Evolutionary conservation across 164 flowering plant species (phyloP).

Genomic region (Pachysandra terminalis): DNA sequence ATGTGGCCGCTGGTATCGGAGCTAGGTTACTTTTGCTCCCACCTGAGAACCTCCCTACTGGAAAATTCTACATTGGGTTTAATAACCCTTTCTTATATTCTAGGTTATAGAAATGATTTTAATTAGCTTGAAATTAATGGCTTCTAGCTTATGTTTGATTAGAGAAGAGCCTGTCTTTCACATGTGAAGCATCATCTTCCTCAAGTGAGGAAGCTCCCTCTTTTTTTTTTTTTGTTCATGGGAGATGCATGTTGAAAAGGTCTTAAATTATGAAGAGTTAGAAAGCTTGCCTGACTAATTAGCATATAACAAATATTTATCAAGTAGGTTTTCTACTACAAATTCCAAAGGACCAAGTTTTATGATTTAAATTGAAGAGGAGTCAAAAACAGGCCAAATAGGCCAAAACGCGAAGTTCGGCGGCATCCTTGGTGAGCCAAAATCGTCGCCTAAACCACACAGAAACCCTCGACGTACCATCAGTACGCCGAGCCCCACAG

Average conservation of each 20-base stretch:
- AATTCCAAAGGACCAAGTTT: too few relatives aligned
- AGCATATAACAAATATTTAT: too few relatives aligned
- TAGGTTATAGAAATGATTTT: slow-evolving; percentile 23
- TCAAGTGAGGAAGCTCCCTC: not conserved
- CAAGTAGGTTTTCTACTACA: too few relatives aligned
- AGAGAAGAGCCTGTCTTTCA: not conserved
- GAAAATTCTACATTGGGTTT: slow-evolving; percentile 43
- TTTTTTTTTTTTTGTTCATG: not conserved
- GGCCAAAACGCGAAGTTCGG: too few relatives aligned
- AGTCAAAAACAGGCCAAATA: too few relatives aligned
- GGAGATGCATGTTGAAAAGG: not conserved
- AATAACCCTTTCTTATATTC: slow-evolving; percentile 24
- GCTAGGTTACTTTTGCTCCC: slow-evolving; percentile 48
- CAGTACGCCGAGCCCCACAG: too few relatives aligned
- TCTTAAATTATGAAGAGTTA: too few relatives aligned
- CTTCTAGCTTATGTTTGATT: not conserved
- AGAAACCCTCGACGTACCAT: too few relatives aligned
- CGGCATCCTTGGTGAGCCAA: too few relatives aligned
- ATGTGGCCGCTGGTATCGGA: slow-evolving; percentile 47
- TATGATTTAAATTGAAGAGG: too few relatives aligned
- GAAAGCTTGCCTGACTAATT: too few relatives aligned
- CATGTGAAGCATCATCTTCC: not conserved
- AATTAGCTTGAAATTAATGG: not conserved
- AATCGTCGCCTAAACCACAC: too few relatives aligned
- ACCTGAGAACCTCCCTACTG: slow-evolving; percentile 48